These are phyloP conservation scores for Fraxinus paxiana DNA, from an alignment of 305 asterid genomes.

Conservation along the genomic window DNA sequence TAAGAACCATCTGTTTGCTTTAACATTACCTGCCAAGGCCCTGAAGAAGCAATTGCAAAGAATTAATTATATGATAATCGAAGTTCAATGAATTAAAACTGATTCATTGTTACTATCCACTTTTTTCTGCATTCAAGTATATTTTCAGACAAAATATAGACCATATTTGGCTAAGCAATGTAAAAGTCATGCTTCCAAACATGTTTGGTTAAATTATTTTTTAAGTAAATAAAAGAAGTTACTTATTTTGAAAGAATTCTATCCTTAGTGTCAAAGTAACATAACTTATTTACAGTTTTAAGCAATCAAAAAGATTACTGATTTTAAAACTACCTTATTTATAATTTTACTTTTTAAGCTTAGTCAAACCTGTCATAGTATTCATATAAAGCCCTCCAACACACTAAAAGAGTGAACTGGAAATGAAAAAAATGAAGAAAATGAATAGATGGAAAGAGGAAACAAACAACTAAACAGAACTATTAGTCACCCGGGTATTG, in stretches of 20 bases:
- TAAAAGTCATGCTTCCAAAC: not conserved
- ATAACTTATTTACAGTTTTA: not conserved
- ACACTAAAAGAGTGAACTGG: not conserved
- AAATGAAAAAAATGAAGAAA: not conserved
- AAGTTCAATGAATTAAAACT: not conserved
- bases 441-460: not conserved
- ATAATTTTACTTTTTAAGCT: not conserved
- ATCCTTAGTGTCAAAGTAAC: not conserved
- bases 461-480: conserved; percentile 2
- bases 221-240: not conserved
- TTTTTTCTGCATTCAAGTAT: not conserved
- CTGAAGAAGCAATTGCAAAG: conserved; percentile 32
- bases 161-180: not conserved
- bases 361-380: not conserved
- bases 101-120: not conserved
- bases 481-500: conserved; percentile 74
- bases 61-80: not conserved
- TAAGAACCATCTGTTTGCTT: conserved; percentile 82
- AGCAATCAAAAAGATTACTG: not conserved
- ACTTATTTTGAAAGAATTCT: not conserved
- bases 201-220: not conserved
- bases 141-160: not conserved
- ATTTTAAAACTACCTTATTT: not conserved
- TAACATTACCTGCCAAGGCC: conserved; percentile 99
- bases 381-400: not conserved